Evolutionary conservation across 352 stramenopile genomes (phyloP).

Genomic region (Globisporangium parvum): DNA sequence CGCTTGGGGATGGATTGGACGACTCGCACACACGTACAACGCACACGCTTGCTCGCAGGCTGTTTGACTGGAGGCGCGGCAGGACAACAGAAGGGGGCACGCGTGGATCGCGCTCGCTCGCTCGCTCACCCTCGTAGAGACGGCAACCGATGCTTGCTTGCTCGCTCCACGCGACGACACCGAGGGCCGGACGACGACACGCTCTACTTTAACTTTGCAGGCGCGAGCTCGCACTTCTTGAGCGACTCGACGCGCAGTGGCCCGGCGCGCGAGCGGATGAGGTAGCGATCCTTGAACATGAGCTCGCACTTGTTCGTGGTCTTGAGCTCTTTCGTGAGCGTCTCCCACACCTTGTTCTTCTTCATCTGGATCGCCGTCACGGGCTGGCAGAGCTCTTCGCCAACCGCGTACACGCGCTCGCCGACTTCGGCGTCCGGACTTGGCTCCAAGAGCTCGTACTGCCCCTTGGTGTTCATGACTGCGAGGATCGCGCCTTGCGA

Average conservation of each 20-base stretch:
- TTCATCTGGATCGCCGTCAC: conserved; percentile 80
- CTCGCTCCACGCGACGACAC: no score
- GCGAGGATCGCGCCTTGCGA: conserved; percentile 60
- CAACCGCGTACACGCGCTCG: conserved; percentile 66
- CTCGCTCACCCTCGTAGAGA: no score
- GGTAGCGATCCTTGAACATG: conserved; percentile 58
- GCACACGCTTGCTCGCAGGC: no score
- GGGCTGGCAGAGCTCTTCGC: conserved; percentile 61
- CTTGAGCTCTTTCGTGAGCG: conserved; percentile 66
- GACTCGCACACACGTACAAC: no score
- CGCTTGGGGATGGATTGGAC: no score
- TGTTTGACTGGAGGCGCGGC: no score
- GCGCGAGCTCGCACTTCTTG: conserved; percentile 35
- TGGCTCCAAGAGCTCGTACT: conserved; percentile 58
- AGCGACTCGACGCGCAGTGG: conserved; percentile 58
- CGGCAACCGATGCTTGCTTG: not conserved
- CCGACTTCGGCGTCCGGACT: conserved; percentile 54
- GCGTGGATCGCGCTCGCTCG: no score
- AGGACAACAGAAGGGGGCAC: no score
- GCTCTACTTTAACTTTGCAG: conserved; percentile 16
- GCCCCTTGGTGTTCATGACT: conserved; percentile 46
- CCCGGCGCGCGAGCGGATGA: conserved; percentile 46
- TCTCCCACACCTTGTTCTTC: conserved; percentile 84
- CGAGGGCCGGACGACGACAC: no score
- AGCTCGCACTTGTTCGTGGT: conserved; percentile 74